phyloP scores from a whole-genome alignment of 164 flowering plant genomes.

The Liquidambar formosana region DNA sequence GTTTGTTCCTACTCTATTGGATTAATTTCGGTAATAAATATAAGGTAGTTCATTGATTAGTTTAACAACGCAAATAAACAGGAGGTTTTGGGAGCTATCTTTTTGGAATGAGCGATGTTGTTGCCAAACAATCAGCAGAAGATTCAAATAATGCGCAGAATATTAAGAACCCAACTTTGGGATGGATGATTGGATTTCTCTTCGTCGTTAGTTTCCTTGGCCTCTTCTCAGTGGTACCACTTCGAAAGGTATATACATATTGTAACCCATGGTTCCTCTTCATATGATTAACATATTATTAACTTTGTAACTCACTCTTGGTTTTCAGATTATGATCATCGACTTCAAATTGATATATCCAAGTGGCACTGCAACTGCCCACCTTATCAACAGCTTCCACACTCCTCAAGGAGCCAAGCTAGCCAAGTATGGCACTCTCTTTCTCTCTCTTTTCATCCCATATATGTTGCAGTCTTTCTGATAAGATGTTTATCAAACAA shows the following conservation, averaged over 20 bases:
- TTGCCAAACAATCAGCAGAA: slow-evolving; percentile 38
- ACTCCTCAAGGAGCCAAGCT: slow-evolving; percentile 37
- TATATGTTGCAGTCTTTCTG: not conserved
- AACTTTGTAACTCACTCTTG: not conserved
- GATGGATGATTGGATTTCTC: slow-evolving; percentile 58
- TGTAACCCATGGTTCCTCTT: too few species aligned
- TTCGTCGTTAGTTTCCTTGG: slow-evolving; percentile 58
- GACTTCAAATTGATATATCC: slow-evolving; percentile 35
- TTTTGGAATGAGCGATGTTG: slow-evolving; percentile 42
- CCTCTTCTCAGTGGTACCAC: slow-evolving; percentile 57
- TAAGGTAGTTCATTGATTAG: too few species aligned
- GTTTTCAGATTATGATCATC: slow-evolving; percentile 31
- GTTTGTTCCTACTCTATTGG: too few species aligned
- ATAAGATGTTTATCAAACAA: too few species aligned
- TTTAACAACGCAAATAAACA: slow-evolving; percentile 12
- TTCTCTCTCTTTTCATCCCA: not conserved
- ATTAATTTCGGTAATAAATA: too few species aligned
- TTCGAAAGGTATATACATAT: slow-evolving; percentile 39
- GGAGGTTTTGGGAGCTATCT: slow-evolving; percentile 62
- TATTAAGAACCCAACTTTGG: slow-evolving; percentile 37
- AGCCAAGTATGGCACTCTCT: slow-evolving; percentile 24
- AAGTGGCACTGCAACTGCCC: slow-evolving; percentile 33
- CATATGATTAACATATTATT: too few species aligned
- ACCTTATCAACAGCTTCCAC: not conserved
- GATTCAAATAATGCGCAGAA: slow-evolving; percentile 20